Conservation (phyloP, 305 asterid species). For the Fraxinus albicans region DNA sequence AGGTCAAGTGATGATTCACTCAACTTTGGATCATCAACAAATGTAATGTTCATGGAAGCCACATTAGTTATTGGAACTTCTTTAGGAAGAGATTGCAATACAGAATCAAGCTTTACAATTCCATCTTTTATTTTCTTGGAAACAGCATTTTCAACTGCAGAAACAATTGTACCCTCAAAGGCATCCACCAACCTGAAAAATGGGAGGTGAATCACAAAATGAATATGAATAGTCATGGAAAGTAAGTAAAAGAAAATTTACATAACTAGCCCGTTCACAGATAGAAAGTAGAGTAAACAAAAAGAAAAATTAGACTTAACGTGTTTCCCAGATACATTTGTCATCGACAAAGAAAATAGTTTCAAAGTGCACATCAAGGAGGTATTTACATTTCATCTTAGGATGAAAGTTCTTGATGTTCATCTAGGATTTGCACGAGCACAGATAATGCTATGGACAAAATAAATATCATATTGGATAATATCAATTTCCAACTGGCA, state of each 20-base stretch:
- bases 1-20: conserved; percentile 58
- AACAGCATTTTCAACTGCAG: conserved; percentile 75
- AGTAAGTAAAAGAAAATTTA: not conserved
- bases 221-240: not conserved
- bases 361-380: not conserved
- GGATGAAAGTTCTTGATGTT: not conserved
- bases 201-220: conserved; percentile 1
- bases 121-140: conserved; percentile 58
- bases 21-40: conserved; percentile 64
- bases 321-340: not conserved
- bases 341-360: not conserved
- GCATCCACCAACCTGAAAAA: conserved; percentile 74
- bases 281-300: not conserved
- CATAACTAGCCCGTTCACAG: not conserved
- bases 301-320: not conserved
- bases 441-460: not conserved
- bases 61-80: conserved; percentile 58
- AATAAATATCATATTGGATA: not conserved
- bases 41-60: conserved; percentile 61
- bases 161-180: conserved; percentile 53
- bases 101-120: conserved; percentile 51
- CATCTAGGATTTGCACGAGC: not conserved
- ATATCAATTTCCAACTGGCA: not conserved
- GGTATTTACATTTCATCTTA: not conserved
- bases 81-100: conserved; percentile 74